Conservation (phyloP, 345 rosid species). For the Acer negundo region DNA sequence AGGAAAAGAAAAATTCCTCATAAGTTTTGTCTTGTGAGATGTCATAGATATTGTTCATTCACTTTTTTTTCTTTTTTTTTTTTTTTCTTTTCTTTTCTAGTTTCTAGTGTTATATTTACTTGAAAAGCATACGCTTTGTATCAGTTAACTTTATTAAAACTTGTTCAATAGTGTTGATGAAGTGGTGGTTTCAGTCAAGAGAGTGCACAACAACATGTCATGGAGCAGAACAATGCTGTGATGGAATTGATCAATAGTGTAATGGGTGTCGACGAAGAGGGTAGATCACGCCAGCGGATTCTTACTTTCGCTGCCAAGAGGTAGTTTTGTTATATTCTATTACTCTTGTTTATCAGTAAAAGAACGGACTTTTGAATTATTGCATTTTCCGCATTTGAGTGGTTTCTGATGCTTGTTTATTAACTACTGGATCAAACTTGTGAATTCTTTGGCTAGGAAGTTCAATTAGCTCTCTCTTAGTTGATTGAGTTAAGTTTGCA, state of each 20-base stretch:
- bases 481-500: not conserved
- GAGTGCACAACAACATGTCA: constrained; percentile 50
- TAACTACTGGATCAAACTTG: not conserved
- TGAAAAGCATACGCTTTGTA: not conserved
- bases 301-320: constrained; percentile 97
- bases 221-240: constrained; percentile 70
- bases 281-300: constrained; percentile 95
- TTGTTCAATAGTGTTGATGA: not conserved
- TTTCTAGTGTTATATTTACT: not conserved
- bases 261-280: constrained; percentile 88
- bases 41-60: too few species aligned
- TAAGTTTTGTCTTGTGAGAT: too few species aligned
- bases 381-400: not conserved
- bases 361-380: not conserved
- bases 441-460: not conserved
- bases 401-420: not conserved
- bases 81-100: too few species aligned
- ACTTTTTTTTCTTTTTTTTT: too few species aligned
- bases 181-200: constrained; percentile 55
- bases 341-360: not conserved
- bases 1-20: too few species aligned
- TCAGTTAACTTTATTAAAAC: not conserved
- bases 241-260: constrained; percentile 90
- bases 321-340: constrained; percentile 33
- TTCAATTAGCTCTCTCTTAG: not conserved